Base-by-base conservation (phyloP, 768 basidiomycete genomes). In the Pleurotus citrinopileatus region DNA sequence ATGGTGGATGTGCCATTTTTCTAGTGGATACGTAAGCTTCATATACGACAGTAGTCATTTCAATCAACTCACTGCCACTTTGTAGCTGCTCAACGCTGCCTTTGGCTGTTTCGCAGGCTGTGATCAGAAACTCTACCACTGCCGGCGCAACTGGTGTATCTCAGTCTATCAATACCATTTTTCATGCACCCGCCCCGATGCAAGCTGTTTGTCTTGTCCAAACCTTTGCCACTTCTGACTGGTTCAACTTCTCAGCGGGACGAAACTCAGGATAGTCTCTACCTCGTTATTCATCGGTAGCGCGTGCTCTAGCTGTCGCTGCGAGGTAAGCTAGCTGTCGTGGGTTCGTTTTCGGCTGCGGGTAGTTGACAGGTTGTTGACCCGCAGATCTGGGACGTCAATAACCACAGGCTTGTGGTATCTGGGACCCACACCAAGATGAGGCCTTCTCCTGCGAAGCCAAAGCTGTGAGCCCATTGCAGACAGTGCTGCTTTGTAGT, bases 1-100 rank as follows among this genome's bases (percentile, higher is more conserved):
- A 85, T 48, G 83, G 82, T 1, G 82, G 71, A 4, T 84, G 82
- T 59, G 74, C 78, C 3, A 80, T 78, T 0, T 75, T 81, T 57
- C 69, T 85, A 26, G 71, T 84, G 26, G 82, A 84, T 65, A 70
- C 71, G 83, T 79, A 57, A 23, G 80, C 66, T 4, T 42, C 32
- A 27, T 29, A 6, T 40, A 5, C 37, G 34, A 13, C 20, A 8
- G 42, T 3, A 20, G 25, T 38, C 28, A n/a, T 13, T 8, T 36
- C 48, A 22, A 25, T n/a, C n/a, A n/a, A 7, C 27, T 7, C 27
- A 44, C 28, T 12, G 25, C 22, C 10, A 28, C 25, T 45, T 6
- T 15, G 2, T 53, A 81, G 79, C 19, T 79, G 78, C 55, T 74
- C 78, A 2, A 64, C 70, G 12, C 71, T 75, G 1, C 68, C 78